Evolutionary conservation across 2,329 filamentous ascomycete genomes (phyloP), one percentile per base, ranked within the genome.

Genomic region (Colletotrichum paranaense): DNA sequence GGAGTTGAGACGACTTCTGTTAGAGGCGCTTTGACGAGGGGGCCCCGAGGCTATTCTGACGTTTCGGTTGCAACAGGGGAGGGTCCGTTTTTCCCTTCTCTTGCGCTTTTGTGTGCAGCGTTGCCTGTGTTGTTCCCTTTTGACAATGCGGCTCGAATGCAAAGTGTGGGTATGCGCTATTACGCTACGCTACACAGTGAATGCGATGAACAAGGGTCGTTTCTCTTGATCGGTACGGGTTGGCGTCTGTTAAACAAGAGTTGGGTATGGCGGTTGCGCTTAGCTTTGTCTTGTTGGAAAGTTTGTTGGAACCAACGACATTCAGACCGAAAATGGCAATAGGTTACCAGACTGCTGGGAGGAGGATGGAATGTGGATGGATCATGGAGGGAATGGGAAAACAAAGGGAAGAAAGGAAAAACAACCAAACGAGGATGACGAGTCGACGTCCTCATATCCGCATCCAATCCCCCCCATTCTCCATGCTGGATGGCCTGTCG

Each of bases 1-100:
- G 59, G 74, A 78, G 80, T 84, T 84, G 85, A 86, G 84, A 86
- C 85, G 82, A 79, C 77, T 71, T 72, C 69, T 82, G 85, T 86
- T 82, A 84, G 83, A 85, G 83, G 80, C 79, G 83, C 82, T 82
- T 84, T 81, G 83, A 81, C 80, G 78, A 79, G 80, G 82, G 75
- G 80, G 77, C 67, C 71, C 76, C 76, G 76, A 78, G 77, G 78
- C 78, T 78, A 78, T 78, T 76, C 74, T 80, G 80, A 75, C 78
- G 82, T 84, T 84, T 84, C 82, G 81, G 74, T 76, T 77, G 73
- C 38, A 78, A 79, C 81, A 83, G 79, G 81, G 81, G 80, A 71
- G 19, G 58, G 60, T 19, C 32, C n/a, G 35, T 70, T 66, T 62
- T 53, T 32, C 16, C 16, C 28, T n/a, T 32, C 59, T 32, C 42